Evolutionary conservation across 495 filamentous ascomycete species (phyloP), one percentile per base, ranked within the genome.

Genomic region (Pseudoneurospora amorphoporcata): DNA sequence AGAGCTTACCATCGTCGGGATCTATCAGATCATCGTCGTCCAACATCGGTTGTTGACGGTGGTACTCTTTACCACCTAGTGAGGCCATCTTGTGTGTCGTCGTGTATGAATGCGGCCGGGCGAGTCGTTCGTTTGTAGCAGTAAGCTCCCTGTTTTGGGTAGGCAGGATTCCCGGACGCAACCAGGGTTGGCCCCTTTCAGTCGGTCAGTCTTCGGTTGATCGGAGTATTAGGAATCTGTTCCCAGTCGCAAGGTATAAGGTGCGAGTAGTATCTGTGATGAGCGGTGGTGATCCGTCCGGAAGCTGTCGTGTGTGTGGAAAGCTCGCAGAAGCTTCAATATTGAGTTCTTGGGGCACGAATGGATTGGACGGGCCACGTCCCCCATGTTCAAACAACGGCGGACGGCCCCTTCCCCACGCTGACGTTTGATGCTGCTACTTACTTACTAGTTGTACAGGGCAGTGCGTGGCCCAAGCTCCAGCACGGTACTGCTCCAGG

Each of bases 1-100:
- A 35, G 45, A 43, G 74, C 73, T 79, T 81, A 97, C 95, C 92
- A 84, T 98, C 93, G 83, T 98, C 95, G 4, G 95, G 93, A 81
- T 99, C 95, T 82, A 98, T 97, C 76, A 97, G 82, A 77, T 90
- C 86, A 77, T 97, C 94, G 75, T 94, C 90, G 74, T 95, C 93
- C 23, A 61, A 32, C 23, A 61, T 61, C 5, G 53, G 53, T 61
- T 61, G 53, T 32, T 61, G 53, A 32, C 53, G 53, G 53, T 61
- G 53, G 23, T 61, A 61, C 6, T 61, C 53, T 61, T 61, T 61
- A 61, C 53, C 53, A 32, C 53, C 53, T 32, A 35, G 53, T 35
- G 53, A 61, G 29, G 53, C 53, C 53, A 61, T 61, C 53, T 61
- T 61, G 8, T 40, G 10, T 61, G 29, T 61, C 14, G 53, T 61